Base-by-base conservation (phyloP, 139 green algal species). In the Chlorokybus atmophyticus region DNA sequence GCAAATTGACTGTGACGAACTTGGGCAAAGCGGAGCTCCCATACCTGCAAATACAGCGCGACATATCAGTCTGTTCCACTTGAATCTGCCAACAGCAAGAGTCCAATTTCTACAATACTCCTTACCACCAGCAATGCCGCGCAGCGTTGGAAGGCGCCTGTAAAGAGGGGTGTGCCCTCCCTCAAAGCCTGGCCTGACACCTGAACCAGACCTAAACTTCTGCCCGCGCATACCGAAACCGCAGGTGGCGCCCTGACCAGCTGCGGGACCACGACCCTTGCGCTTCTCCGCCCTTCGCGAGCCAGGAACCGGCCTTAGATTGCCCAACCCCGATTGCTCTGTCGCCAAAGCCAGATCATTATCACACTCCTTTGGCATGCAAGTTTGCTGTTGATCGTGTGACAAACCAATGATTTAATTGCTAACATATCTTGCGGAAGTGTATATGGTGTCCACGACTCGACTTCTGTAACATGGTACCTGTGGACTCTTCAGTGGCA, bases 111-210 rank as follows among this genome's bases (percentile, higher is more conserved):
- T n/a, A n/a, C n/a, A n/a, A 10, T 44, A 21, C 10, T 10, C n/a
- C 42, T 7, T 52, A 87, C 86, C 87, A 68, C 91, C 91, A 4
- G 85, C 85, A 80, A 98, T 98, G 67, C 91, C 91, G 50, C 78
- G 81, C 8, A 98, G 76, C 82, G 98, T 98, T 32, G 91, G 91
- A 31, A 98, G 74, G 3, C 84, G 74, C 26, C 91, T 72, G 82
- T 97, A 97, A 24, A 98, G 79, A 1, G 91, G 83, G 14, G 73
- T 98, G 78, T 98, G 91, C 24, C 91, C 91, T 57, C 91, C 91
- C 77, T 98, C 89, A 75, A 98, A 98, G 27, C 91, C 91, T 24
- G 86, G 72, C 24, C 90, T 70, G 19, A 77, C 75, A 51, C 80
- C 71, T 25, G 75, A 64, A 42, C 91, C 91, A 29, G 82, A 87